These are phyloP conservation scores for Abrus pulchellus DNA, from an alignment of 306 rosid genomes.

Conservation along the genomic window DNA sequence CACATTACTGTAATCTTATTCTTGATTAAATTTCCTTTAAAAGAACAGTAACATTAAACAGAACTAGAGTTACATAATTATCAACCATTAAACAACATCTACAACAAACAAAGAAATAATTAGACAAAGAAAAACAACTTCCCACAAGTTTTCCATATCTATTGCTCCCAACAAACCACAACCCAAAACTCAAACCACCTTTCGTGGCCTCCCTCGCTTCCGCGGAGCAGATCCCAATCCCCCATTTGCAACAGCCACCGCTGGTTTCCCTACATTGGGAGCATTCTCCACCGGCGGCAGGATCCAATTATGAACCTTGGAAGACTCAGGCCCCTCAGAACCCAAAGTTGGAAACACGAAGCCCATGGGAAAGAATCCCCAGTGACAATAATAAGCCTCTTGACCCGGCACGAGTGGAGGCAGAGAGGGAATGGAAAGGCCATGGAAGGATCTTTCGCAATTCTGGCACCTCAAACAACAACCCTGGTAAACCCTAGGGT, in stretches of 20 bases:
- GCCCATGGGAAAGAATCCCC: constrained; percentile 89
- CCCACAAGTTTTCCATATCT: neutral
- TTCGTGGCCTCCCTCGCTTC: constrained; percentile 78
- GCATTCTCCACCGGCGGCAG: constrained; percentile 13
- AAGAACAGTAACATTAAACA: neutral
- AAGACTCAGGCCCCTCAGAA: constrained; percentile 11
- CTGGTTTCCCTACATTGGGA: constrained; percentile 19
- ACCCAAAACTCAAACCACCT: constrained; percentile 37
- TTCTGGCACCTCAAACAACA: constrained; percentile 88
- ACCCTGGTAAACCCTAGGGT: constrained; percentile 73
- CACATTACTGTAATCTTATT: neutral
- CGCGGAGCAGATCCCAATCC: neutral
- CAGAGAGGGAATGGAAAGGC: constrained; percentile 55
- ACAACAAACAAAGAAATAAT: neutral
- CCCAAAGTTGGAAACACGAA: constrained; percentile 47
- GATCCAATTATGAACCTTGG: too few species aligned
- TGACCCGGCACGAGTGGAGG: constrained; percentile 82
- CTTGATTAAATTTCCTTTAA: neutral
- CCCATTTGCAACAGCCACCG: constrained; percentile 43
- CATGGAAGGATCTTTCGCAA: constrained; percentile 78
- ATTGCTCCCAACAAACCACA: neutral
- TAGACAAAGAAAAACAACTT: neutral
- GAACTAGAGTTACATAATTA: neutral
- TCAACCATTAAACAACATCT: neutral
- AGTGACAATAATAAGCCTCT: constrained; percentile 85